Base-by-base conservation (phyloP, 2,329 filamentous ascomycete species). In the Claviceps humidiphila region DNA sequence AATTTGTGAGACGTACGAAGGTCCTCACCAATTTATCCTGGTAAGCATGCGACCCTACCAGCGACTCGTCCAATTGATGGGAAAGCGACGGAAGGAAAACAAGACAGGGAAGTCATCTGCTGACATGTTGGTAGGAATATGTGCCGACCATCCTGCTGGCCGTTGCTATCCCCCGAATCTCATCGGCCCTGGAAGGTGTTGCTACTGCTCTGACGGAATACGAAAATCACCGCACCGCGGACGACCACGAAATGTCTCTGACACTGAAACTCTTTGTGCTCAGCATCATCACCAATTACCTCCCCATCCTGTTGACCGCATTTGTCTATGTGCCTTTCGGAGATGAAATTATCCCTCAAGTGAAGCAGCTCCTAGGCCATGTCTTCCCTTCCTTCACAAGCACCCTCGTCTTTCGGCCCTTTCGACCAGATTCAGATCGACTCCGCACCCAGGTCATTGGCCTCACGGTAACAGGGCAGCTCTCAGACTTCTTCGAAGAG, bases 271-370 rank as follows among this genome's bases (percentile, higher is more conserved):
- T 85, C 7, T 89, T 89, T 54, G 74, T 87, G 38, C 76, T 90
- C 62, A 87, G 85, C 71, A 87, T 89, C 69, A 87, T 89, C 66
- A 88, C 85, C 13, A 85, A 86, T 4, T 90, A 89, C 62, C 73
- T 89, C 1, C 84, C 84, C 0, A 84, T 87, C 46, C 76, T 89
- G 56, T 71, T 90, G 6, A 89, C 85, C 0, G 85, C 86, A 0
- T 90, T 89, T 60, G 77, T 90, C 50, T 90, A 90, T 61, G 82
- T 90, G 1, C 86, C 86, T 0, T 87, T 88, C 56, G 85, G 84
- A 30, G 75, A 75, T 45, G 65, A 78, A 17, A 77, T 89, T 2
- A 78, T 88, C 0, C 85, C 85, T 0, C 78, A 81, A 58, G 73
- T 89, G 0, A 79, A 87, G 57, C 59, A 79, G 22, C 75, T 84